Percentiles rank a stretch among this genome's conserved stretches.
Evolutionary conservation across 306 rosid genomes (phyloP).

Genomic region (Luffa aegyptiaca): DNA sequence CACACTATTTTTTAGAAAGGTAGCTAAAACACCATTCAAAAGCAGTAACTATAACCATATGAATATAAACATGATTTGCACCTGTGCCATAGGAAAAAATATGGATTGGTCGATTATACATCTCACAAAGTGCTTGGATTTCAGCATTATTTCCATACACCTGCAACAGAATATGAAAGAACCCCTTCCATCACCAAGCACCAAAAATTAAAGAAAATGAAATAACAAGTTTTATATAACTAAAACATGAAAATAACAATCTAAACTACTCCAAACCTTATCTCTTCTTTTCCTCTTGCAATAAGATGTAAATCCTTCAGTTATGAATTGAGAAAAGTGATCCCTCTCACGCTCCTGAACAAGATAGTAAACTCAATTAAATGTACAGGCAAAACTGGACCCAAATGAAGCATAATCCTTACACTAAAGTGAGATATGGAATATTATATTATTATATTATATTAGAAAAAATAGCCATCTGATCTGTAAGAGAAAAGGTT

Average conservation of each 20-base stretch:
- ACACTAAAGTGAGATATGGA: neutral
- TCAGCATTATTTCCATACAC: slow-evolving; percentile 93
- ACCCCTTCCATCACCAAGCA: neutral
- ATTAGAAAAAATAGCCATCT: neutral
- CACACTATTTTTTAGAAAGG: neutral
- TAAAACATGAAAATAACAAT: neutral
- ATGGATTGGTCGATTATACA: slow-evolving; percentile 95
- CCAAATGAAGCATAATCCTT: neutral
- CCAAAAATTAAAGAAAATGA: neutral
- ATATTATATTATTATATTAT: neutral
- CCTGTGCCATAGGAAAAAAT: slow-evolving; percentile 78
- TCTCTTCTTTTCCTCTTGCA: slow-evolving; percentile 99
- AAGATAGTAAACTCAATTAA: slow-evolving; percentile 14
- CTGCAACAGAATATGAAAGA: slow-evolving; percentile 34
- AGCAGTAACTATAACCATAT: neutral
- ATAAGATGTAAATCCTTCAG: slow-evolving; percentile 88
- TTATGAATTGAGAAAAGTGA: slow-evolving; percentile 82
- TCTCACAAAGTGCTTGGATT: slow-evolving; percentile 88
- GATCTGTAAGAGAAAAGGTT: neutral
- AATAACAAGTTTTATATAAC: neutral
- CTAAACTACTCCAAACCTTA: slow-evolving; percentile 42
- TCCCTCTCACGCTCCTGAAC: slow-evolving; percentile 85
- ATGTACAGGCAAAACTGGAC: neutral
- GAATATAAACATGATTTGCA: slow-evolving; percentile 10
- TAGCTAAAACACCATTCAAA: neutral